phyloP scores from a whole-genome alignment of 805 yeast genomes.

The Ogataea saltuana region DNA sequence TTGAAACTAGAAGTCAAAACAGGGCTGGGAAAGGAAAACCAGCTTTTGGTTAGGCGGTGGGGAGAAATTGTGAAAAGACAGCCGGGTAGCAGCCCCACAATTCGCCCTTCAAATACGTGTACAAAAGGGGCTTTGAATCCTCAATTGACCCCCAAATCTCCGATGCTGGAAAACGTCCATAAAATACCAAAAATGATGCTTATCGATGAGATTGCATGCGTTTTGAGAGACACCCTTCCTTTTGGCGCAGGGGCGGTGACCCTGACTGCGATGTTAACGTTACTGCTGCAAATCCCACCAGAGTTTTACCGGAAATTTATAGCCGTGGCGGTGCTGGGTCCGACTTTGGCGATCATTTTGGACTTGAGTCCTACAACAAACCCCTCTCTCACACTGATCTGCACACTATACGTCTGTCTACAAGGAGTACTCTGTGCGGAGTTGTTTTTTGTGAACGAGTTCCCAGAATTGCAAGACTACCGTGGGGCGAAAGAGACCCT shows the following conservation, averaged over 20 bases:
- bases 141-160: too few relatives aligned
- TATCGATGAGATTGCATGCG: too few relatives aligned
- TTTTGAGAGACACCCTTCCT: too few relatives aligned
- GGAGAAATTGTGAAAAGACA: too few relatives aligned
- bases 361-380: neutral
- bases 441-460: slow-evolving; percentile 9
- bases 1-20: too few relatives aligned
- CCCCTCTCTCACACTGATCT: neutral
- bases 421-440: neutral
- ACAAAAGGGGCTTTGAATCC: too few relatives aligned
- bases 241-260: neutral
- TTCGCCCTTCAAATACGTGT: too few relatives aligned
- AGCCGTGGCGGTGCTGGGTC: slow-evolving; percentile 3
- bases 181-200: too few relatives aligned
- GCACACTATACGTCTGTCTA: neutral
- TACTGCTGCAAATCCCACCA: slow-evolving; percentile 12
- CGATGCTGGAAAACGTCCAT: too few relatives aligned
- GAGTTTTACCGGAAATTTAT: slow-evolving; percentile 8
- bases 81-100: too few relatives aligned
- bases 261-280: neutral
- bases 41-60: too few relatives aligned
- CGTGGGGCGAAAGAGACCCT: slow-evolving; percentile 11
- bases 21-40: too few relatives aligned
- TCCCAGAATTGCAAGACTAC: slow-evolving; percentile 9
- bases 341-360: neutral